A percentile compares a stretch with the other conserved stretches of the same genome.
These are phyloP conservation scores for Dactylellina sp. DNA, from an alignment of 2,329 filamentous ascomycete genomes.

Conservation along the genomic window DNA sequence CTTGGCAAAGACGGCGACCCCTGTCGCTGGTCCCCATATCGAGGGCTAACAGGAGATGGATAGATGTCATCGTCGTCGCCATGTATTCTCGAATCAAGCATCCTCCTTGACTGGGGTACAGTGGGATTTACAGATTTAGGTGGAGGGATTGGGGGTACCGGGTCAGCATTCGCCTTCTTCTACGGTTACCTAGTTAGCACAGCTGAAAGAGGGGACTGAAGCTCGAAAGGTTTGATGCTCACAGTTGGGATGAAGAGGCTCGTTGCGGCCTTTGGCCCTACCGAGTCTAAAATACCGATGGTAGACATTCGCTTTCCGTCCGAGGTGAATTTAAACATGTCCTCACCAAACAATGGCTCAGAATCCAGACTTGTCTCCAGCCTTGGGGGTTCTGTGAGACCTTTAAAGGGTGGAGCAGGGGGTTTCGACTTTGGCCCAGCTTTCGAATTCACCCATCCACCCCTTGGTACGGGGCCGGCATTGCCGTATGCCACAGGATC, in stretches of 20 bases:
- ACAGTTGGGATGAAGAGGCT: slow-evolving; percentile 59
- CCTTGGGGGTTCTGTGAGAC: slow-evolving; percentile 58
- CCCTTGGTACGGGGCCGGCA: slow-evolving; percentile 55
- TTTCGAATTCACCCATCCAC: slow-evolving; percentile 59
- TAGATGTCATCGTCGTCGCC: slow-evolving; percentile 55
- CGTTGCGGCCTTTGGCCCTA: slow-evolving; percentile 60
- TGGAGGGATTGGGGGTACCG: slow-evolving; percentile 48
- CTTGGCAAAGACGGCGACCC: slow-evolving; percentile 41
- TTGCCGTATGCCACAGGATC: slow-evolving; percentile 57
- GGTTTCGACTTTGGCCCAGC: slow-evolving; percentile 57
- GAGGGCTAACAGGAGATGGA: slow-evolving; percentile 38
- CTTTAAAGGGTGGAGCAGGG: slow-evolving; percentile 41
- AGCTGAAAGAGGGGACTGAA: too few relatives aligned
- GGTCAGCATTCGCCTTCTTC: slow-evolving; percentile 53
- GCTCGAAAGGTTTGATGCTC: slow-evolving; percentile 18
- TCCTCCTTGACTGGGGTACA: slow-evolving; percentile 21
- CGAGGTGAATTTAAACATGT: slow-evolving; percentile 60
- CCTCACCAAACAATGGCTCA: slow-evolving; percentile 60
- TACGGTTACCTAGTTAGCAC: slow-evolving; percentile 54
- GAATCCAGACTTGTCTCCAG: slow-evolving; percentile 60
- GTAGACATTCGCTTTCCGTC: slow-evolving; percentile 58
- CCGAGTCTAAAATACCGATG: slow-evolving; percentile 58
- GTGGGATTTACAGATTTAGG: slow-evolving; percentile 45
- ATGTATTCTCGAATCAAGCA: slow-evolving; percentile 48
- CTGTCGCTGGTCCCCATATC: slow-evolving; percentile 29